Percentiles rank a stretch among this genome's conserved stretches.
Evolutionary conservation across 1,284 basidiomycete species (phyloP).

Genomic region (Wolfiporia cocos): DNA sequence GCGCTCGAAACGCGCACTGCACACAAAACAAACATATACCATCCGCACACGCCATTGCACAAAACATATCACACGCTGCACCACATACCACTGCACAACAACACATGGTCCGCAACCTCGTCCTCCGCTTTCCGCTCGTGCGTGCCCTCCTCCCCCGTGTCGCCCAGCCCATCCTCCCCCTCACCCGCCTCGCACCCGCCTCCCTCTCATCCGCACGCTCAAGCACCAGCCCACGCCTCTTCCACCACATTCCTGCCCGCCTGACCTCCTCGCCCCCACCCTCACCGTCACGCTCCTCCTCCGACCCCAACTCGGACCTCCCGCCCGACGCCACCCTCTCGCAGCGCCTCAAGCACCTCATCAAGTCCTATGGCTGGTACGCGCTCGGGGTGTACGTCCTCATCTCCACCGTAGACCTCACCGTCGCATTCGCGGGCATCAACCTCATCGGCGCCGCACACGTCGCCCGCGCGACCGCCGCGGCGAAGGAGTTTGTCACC

Average conservation of each 20-base stretch:
- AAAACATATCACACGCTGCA: slow-evolving; percentile 5
- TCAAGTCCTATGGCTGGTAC: slow-evolving; percentile 91
- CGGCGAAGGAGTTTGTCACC: slow-evolving; percentile 47
- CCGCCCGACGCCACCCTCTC: slow-evolving; percentile 53
- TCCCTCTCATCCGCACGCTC: slow-evolving; percentile 12
- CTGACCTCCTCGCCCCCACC: slow-evolving; percentile 24
- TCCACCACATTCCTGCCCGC: slow-evolving; percentile 43
- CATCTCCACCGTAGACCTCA: slow-evolving; percentile 72
- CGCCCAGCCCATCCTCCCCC: slow-evolving; percentile 33
- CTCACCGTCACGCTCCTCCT: slow-evolving; percentile 15
- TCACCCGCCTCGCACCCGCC: slow-evolving; percentile 24
- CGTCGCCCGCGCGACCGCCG: slow-evolving; percentile 64
- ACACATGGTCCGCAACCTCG: slow-evolving; percentile 24
- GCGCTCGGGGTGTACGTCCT: slow-evolving; percentile 83
- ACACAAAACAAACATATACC: slow-evolving; percentile 2
- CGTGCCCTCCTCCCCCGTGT: slow-evolving; percentile 28
- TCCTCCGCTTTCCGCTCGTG: slow-evolving; percentile 27
- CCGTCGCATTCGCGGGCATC: slow-evolving; percentile 78
- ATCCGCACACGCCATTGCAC: slow-evolving; percentile 1
- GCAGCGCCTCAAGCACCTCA: slow-evolving; percentile 78
- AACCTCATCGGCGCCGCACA: slow-evolving; percentile 89
- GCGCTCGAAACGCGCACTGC: neutral
- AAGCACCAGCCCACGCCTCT: slow-evolving; percentile 34
- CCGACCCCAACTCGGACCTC: slow-evolving; percentile 13
- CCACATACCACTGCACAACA: neutral